phyloP scores from a whole-genome alignment of 768 basidiomycete genomes.

The Russula abietina region DNA sequence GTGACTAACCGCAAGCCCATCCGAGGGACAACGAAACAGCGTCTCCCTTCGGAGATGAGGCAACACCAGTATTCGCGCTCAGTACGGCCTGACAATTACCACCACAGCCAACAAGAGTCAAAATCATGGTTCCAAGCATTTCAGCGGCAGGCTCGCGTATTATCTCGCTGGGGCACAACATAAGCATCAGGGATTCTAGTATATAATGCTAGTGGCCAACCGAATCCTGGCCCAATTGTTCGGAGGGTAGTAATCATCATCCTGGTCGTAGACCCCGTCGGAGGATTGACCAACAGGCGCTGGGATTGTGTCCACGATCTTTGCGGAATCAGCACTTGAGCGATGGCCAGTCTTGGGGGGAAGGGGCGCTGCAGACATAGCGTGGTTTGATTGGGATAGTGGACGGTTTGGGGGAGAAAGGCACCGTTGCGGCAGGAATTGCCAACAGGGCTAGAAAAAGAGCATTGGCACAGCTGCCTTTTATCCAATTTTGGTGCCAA shows the following conservation, averaged over 20 bases:
- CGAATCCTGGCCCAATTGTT: conserved; percentile 26
- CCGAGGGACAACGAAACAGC: conserved; percentile 23
- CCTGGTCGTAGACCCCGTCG: background rate
- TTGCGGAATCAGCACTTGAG: background rate
- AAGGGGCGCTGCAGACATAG: conserved; percentile 8
- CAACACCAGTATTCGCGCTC: conserved; percentile 22
- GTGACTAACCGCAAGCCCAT: conserved; percentile 26
- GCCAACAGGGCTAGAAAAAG: background rate
- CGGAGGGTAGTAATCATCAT: conserved; percentile 22
- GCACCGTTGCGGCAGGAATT: background rate
- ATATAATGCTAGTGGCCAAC: conserved; percentile 6
- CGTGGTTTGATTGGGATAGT: too few species aligned
- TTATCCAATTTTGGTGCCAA: background rate
- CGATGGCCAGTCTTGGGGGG: background rate
- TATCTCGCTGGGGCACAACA: background rate
- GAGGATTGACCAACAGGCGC: background rate
- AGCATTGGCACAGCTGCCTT: background rate
- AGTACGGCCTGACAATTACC: conserved; percentile 27
- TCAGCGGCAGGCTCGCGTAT: conserved; percentile 29
- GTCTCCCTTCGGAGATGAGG: conserved; percentile 27
- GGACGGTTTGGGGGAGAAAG: background rate
- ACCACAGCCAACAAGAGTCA: conserved; percentile 26
- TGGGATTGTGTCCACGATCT: background rate
- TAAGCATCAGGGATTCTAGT: background rate
- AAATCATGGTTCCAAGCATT: conserved; percentile 28